These are phyloP conservation scores for Voacanga thouarsii DNA, from an alignment of 257 asterid genomes.

Conservation along the genomic window DNA sequence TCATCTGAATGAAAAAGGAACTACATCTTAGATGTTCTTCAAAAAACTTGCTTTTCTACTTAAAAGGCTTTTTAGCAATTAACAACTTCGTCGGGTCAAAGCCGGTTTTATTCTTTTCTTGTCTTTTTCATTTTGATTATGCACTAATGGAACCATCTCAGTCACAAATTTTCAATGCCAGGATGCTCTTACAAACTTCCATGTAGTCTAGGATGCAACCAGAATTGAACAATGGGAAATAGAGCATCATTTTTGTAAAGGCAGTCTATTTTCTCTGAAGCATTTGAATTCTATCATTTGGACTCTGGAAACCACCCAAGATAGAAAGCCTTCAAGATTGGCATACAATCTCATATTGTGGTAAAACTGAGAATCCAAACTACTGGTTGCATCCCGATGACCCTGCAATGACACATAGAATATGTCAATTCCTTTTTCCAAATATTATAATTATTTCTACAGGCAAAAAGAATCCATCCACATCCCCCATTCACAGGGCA, in stretches of 20 bases:
- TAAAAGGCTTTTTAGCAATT: neutral
- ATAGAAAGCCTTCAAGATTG: neutral
- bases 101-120: too few relatives aligned
- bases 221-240: too few relatives aligned
- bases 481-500: neutral
- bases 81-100: neutral
- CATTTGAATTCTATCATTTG: neutral
- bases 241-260: neutral
- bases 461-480: neutral
- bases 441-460: neutral
- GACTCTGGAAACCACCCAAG: neutral
- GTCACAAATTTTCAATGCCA: too few relatives aligned
- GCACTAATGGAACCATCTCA: too few relatives aligned
- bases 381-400: neutral
- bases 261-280: neutral
- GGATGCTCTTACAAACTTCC: too few relatives aligned
- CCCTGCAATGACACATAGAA: neutral
- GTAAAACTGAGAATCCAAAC: too few relatives aligned
- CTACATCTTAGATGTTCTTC: neutral
- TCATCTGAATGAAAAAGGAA: neutral
- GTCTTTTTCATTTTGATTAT: too few relatives aligned
- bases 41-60: neutral
- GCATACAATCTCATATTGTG: neutral
- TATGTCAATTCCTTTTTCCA: neutral
- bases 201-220: too few relatives aligned